Base-by-base conservation (phyloP, 306 rosid genomes). In the Lathyrus oleraceus region DNA sequence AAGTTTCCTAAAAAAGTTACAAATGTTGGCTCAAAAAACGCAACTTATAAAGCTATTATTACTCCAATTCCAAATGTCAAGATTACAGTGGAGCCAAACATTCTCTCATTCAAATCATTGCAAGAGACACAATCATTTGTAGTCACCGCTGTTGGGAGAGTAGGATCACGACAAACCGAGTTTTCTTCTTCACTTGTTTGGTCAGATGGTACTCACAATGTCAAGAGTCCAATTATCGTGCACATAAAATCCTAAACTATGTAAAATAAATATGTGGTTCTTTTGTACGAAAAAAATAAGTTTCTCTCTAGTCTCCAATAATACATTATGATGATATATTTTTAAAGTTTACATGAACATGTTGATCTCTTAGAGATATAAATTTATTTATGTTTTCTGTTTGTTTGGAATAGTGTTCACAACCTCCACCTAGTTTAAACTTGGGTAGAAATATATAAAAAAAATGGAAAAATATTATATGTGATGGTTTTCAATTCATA, bases 111-210 rank as follows among this genome's bases (percentile, higher is more conserved):
- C 8, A 49, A 2, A 10, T 48, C 32, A 10, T 48, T 67, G 2
- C 12, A 67, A 11, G 72, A 67, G 58, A 67, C 17, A 16, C 15
- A 30, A 1, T 67, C 60, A 1, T 67, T 67, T 67, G 13, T 67
- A 1, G 72, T 67, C 19, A 67, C 17, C 6, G 30, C 48, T 16
- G 6, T 30, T 28, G 59, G 49, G 8, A 23, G 5, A 61, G 11
- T n/a, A 47, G 10, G 11, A 30, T 14, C 35, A 1, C n/a, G 1
- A 15, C 27, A 48, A 27, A 28, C 16, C 16, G 28, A 9, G 25
- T 0, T 66, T 4, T 47, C 44, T 12, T 66, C 59, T 0, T 28
- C 71, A 66, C 42, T 66, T n/a, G 15, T 28, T 15, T 30, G 59
- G 71, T 66, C 59, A 15, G 71, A 66, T 47, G 71, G 54, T 0